These are phyloP conservation scores for Naganishia randhawae DNA, from an alignment of 768 basidiomycete species.

Conservation along the genomic window DNA sequence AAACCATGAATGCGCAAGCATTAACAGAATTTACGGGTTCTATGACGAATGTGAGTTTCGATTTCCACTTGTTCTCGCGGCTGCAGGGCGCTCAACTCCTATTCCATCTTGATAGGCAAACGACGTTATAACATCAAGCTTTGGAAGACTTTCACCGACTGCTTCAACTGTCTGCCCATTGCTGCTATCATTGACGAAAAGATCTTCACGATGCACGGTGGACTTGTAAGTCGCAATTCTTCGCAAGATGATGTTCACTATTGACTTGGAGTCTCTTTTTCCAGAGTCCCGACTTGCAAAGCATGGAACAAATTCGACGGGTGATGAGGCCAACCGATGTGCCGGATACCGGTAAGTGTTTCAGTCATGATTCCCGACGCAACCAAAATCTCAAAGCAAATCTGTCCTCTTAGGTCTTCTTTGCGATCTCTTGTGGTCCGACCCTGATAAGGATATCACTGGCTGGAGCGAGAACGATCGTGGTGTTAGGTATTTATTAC, in stretches of 20 bases:
- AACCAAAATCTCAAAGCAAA: neutral
- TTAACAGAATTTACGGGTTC: conserved; percentile 99
- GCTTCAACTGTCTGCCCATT: conserved; percentile 98
- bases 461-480: conserved; percentile 99
- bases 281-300: conserved; percentile 89
- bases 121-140: conserved; percentile 99
- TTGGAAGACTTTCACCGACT: conserved; percentile 99
- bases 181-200: conserved; percentile 99
- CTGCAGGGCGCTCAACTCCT: neutral
- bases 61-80: neutral
- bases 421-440: conserved; percentile 96
- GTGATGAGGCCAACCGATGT: conserved; percentile 99
- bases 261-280: too few relatives aligned
- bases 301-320: conserved; percentile 98
- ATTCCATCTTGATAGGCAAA: conserved; percentile 65
- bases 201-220: conserved; percentile 99
- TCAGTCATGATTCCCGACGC: conserved; percentile 65
- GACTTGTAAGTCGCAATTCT: conserved; percentile 55
- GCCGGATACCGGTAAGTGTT: conserved; percentile 65
- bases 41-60: conserved; percentile 90
- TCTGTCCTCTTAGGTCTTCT: conserved; percentile 63
- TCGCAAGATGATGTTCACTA: neutral
- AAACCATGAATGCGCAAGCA: conserved; percentile 98
- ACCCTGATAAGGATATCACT: conserved; percentile 98
- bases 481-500: conserved; percentile 65